A percentile compares a stretch with the other conserved stretches of the same genome.
Evolutionary conservation across 2,329 filamentous ascomycete species (phyloP).

Genomic region (Penicillium frequentans): DNA sequence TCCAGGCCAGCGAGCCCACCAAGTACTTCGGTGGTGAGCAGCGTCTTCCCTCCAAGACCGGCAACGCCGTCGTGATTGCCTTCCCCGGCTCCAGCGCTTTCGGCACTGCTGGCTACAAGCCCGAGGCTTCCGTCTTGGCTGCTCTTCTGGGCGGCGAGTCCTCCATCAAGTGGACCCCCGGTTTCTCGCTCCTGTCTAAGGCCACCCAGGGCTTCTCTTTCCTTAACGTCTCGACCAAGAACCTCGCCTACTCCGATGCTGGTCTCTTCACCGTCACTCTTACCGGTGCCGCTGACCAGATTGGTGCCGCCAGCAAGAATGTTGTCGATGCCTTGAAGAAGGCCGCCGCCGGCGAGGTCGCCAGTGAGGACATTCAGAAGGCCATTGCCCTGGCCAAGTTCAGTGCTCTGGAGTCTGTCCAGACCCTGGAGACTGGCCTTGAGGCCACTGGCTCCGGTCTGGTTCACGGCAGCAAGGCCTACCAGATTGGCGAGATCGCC

Average conservation of each 20-base stretch:
- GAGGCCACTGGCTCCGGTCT: constrained; percentile 83
- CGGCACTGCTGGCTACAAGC: constrained; percentile 73
- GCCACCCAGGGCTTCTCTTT: constrained; percentile 66
- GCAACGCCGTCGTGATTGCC: constrained; percentile 83
- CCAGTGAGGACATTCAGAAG: constrained; percentile 86
- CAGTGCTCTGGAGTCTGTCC: constrained; percentile 77
- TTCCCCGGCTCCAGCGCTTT: constrained; percentile 86
- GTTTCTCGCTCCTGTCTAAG: constrained; percentile 88
- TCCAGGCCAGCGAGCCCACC: constrained; percentile 62
- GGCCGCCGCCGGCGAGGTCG: constrained; percentile 72
- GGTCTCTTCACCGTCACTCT: constrained; percentile 85
- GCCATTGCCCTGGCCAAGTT: constrained; percentile 93
- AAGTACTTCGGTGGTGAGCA: constrained; percentile 97
- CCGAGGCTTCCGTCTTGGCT: constrained; percentile 82
- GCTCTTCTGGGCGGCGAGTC: constrained; percentile 88
- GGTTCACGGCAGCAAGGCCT: constrained; percentile 76
- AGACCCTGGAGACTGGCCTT: constrained; percentile 74
- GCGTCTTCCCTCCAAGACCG: constrained; percentile 72
- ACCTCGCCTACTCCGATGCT: constrained; percentile 88
- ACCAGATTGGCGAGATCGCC: constrained; percentile 77
- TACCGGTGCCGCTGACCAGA: constrained; percentile 69
- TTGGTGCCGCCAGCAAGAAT: constrained; percentile 72
- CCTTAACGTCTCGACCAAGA: constrained; percentile 70
- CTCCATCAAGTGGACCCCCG: constrained; percentile 91
- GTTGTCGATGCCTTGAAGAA: constrained; percentile 80